Conservation (phyloP, 148 eudicot species). For the Amaranthus palmeri region DNA sequence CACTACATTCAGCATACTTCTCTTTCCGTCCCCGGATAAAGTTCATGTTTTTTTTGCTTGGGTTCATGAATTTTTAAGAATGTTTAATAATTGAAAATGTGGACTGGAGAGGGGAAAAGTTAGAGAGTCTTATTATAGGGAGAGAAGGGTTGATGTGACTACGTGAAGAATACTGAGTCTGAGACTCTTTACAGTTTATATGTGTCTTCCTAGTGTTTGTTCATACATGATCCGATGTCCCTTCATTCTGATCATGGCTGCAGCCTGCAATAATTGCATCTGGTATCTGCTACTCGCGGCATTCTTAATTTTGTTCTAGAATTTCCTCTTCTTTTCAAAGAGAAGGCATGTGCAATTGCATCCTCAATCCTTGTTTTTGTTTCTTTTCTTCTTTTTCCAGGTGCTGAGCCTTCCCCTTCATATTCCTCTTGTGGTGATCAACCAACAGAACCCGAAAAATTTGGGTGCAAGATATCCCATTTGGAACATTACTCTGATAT, state of each 20-base stretch:
- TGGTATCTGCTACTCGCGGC: background rate
- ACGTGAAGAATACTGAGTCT: too few relatives aligned
- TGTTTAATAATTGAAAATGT: too few relatives aligned
- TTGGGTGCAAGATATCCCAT: conserved; percentile 85
- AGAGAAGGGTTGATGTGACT: too few relatives aligned
- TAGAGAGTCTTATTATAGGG: too few relatives aligned
- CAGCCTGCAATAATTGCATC: background rate
- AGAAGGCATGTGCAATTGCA: background rate
- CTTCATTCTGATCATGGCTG: too few relatives aligned
- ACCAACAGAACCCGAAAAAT: conserved; percentile 36
- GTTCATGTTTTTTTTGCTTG: too few relatives aligned
- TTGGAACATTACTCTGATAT: conserved; percentile 66
- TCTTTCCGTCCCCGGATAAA: too few relatives aligned
- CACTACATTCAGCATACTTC: too few relatives aligned
- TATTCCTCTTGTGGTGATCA: conserved; percentile 23
- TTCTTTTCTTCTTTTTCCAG: conserved; percentile 29
- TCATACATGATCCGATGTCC: background rate
- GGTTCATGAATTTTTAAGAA: too few relatives aligned
- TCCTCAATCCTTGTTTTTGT: background rate
- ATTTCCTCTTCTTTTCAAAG: background rate
- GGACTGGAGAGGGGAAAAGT: too few relatives aligned
- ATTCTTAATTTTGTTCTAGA: background rate
- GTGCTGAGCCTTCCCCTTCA: conserved; percentile 23
- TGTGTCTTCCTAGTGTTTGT: background rate
- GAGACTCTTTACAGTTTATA: too few relatives aligned